Evolutionary conservation across 2,329 filamentous ascomycete genomes (phyloP).

Genomic region (Lachnellula suecica): DNA sequence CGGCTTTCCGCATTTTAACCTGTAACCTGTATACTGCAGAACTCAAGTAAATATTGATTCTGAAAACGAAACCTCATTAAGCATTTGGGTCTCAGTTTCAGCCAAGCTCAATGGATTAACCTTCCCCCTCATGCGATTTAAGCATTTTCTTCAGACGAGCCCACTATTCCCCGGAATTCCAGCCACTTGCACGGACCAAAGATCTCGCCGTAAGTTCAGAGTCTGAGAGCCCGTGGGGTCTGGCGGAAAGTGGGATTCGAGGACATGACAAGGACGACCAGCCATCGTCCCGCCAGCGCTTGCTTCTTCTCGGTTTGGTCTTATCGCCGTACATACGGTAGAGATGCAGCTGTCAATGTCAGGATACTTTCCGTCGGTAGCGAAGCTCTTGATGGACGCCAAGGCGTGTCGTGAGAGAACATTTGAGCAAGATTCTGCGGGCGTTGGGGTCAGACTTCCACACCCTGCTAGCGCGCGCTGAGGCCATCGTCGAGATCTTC

Average conservation of each 20-base stretch:
- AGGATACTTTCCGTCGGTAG: too few species aligned
- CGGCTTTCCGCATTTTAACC: too few species aligned
- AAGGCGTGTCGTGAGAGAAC: slow-evolving; percentile 11
- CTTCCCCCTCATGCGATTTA: too few species aligned
- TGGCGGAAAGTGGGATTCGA: not conserved
- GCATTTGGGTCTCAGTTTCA: slow-evolving; percentile 1
- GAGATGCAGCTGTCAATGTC: too few species aligned
- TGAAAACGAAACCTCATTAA: not conserved
- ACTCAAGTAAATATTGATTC: not conserved
- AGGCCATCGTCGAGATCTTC: too few species aligned
- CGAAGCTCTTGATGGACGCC: slow-evolving; percentile 6
- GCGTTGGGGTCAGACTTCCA: not conserved
- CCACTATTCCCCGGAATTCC: not conserved
- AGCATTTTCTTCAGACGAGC: too few species aligned
- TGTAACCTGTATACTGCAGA: not conserved
- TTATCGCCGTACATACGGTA: too few species aligned
- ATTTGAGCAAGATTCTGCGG: slow-evolving; percentile 19
- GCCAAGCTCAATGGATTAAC: not conserved
- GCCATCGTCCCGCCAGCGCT: too few species aligned
- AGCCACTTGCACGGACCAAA: not conserved
- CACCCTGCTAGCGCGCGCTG: not conserved
- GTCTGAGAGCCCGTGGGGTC: not conserved
- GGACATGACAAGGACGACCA: not conserved
- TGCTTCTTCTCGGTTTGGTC: too few species aligned
- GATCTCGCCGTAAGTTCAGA: not conserved